These are phyloP conservation scores for Cicer chorassanicum DNA, from an alignment of 306 rosid genomes.

Conservation along the genomic window DNA sequence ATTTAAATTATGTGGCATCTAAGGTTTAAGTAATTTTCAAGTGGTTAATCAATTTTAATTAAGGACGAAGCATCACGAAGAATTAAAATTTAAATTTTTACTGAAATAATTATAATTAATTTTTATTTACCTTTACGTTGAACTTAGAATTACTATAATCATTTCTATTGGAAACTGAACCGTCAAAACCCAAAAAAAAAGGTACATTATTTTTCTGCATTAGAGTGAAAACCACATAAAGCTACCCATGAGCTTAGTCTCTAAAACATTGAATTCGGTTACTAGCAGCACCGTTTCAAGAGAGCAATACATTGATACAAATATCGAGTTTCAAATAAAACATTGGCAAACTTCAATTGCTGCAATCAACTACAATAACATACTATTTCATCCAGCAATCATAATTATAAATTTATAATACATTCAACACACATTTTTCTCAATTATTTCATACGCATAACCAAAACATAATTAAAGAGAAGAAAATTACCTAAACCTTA, in stretches of 20 bases:
- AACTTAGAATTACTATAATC: too few species aligned
- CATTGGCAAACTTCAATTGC: not conserved
- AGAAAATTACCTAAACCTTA: not conserved
- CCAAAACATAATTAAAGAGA: not conserved
- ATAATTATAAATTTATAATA: not conserved
- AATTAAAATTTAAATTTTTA: too few species aligned
- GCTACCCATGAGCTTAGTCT: not conserved
- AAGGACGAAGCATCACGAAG: fast-evolving
- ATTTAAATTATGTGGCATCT: too few species aligned
- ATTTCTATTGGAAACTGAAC: too few species aligned
- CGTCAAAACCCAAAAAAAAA: too few species aligned
- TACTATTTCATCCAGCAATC: not conserved
- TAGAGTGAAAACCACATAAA: not conserved
- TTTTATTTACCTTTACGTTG: too few species aligned
- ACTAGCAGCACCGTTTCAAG: not conserved
- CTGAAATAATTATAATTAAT: too few species aligned
- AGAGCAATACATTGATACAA: not conserved
- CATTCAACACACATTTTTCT: not conserved
- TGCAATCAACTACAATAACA: not conserved
- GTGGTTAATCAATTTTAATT: too few species aligned
- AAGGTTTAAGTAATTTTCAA: too few species aligned
- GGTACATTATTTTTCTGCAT: not conserved
- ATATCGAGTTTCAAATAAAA: not conserved
- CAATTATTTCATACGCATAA: too few species aligned
- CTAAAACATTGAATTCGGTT: not conserved